These are phyloP conservation scores for Casaregolazyma lundiana DNA, from an alignment of 1,139 yeast species.

Conservation along the genomic window DNA sequence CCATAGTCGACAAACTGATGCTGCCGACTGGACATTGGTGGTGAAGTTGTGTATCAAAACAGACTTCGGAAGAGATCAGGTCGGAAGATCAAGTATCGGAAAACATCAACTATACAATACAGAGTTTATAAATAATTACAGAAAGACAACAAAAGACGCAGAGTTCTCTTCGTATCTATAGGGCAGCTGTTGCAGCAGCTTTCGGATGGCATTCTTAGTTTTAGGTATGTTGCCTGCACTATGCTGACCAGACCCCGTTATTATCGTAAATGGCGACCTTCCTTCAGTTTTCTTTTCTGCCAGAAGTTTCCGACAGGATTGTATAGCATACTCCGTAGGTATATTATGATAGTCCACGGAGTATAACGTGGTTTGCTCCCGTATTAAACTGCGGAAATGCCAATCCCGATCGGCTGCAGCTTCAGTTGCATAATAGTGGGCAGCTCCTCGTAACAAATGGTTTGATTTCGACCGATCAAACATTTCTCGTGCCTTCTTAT, in stretches of 20 bases:
- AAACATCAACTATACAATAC: too few relatives aligned
- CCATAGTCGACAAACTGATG: slow-evolving; percentile 19
- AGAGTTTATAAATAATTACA: background rate
- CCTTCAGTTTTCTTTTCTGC: slow-evolving; percentile 13
- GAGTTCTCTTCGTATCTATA: slow-evolving; percentile 23
- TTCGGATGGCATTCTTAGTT: slow-evolving; percentile 29
- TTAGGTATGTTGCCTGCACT: slow-evolving; percentile 30
- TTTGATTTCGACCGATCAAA: slow-evolving; percentile 23
- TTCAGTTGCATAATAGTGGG: slow-evolving; percentile 24
- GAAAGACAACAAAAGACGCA: slow-evolving; percentile 16
- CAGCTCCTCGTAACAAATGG: slow-evolving; percentile 26
- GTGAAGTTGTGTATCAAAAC: background rate
- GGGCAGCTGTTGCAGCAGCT: slow-evolving; percentile 18
- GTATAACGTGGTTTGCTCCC: slow-evolving; percentile 17
- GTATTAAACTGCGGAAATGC: slow-evolving; percentile 10
- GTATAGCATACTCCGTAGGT: slow-evolving; percentile 26
- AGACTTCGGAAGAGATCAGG: too few relatives aligned
- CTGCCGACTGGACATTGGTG: slow-evolving; percentile 18
- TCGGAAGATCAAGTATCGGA: too few relatives aligned
- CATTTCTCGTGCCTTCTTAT: slow-evolving; percentile 18
- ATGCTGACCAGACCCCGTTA: slow-evolving; percentile 33
- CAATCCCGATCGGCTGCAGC: slow-evolving; percentile 19
- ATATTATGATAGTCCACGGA: slow-evolving; percentile 29
- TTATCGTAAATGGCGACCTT: slow-evolving; percentile 21
- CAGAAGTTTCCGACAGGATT: slow-evolving; percentile 14